These are phyloP conservation scores for Curvularia lunata DNA, from an alignment of 2,329 filamentous ascomycete genomes.

Conservation along the genomic window DNA sequence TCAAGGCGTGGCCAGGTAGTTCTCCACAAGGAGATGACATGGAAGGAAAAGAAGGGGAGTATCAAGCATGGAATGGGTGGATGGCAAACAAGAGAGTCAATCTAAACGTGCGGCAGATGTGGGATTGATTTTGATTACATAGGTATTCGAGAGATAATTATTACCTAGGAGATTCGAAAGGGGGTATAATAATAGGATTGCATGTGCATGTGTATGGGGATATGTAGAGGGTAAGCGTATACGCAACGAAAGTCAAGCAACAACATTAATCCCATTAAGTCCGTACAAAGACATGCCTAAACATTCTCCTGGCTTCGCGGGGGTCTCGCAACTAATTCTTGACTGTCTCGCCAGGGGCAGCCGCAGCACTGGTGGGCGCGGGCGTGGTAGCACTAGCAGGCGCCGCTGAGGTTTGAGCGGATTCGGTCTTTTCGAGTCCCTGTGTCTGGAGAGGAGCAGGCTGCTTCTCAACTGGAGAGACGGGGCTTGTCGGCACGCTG, in stretches of 20 bases:
- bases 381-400: conserved; percentile 12
- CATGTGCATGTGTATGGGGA: background rate
- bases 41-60: conserved; percentile 52
- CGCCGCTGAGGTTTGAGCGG: conserved; percentile 13
- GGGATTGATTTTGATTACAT: conserved; percentile 46
- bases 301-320: background rate
- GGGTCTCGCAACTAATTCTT: conserved; percentile 30
- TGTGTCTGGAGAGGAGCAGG: conserved; percentile 44
- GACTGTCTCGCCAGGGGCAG: conserved; percentile 38
- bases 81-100: conserved; percentile 89
- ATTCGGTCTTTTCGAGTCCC: conserved; percentile 33
- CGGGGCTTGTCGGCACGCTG: conserved; percentile 47
- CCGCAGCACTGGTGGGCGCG: conserved; percentile 29
- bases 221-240: conserved; percentile 7
- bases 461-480: conserved; percentile 26
- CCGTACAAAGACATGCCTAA: background rate
- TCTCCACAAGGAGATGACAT: conserved; percentile 46
- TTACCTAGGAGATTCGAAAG: background rate
- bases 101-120: conserved; percentile 91
- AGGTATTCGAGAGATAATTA: background rate
- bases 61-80: conserved; percentile 80
- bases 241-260: background rate
- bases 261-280: background rate
- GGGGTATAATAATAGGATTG: conserved; percentile 1
- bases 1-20: conserved; percentile 74